phyloP scores from a whole-genome alignment of 805 yeast genomes.

The Starmerella tilneyi region DNA sequence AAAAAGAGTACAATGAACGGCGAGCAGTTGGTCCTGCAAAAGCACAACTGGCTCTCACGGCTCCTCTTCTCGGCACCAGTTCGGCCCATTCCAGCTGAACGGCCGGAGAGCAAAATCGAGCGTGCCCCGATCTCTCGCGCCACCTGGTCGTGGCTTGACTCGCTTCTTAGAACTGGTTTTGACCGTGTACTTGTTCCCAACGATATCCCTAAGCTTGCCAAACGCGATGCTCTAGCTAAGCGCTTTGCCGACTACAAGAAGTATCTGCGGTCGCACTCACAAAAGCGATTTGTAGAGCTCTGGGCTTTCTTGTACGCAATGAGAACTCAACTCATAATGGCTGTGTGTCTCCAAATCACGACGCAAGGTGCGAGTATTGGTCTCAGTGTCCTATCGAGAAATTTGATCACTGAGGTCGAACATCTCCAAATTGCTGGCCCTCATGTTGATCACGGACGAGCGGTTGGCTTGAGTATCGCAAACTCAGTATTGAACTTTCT shows the following conservation, averaged over 20 bases:
- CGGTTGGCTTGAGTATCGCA: constrained; percentile 69
- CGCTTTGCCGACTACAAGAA: constrained; percentile 8
- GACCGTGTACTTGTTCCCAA: constrained; percentile 18
- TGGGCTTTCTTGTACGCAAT: constrained; percentile 19
- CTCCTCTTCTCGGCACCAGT: background rate
- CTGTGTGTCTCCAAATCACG: background rate
- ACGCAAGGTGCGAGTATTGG: constrained; percentile 12
- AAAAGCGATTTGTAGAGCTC: constrained; percentile 3
- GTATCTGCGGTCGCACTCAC: constrained; percentile 9
- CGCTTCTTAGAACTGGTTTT: constrained; percentile 34
- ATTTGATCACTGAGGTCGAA: constrained; percentile 12
- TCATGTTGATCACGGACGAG: constrained; percentile 35
- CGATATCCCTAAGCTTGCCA: constrained; percentile 17
- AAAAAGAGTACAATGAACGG: no score
- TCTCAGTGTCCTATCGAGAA: constrained; percentile 15
- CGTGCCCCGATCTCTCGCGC: constrained; percentile 33
- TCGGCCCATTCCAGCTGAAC: constrained; percentile 21
- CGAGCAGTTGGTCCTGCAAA: background rate
- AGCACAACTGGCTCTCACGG: constrained; percentile 1
- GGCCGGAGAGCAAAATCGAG: constrained; percentile 15
- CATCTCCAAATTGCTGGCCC: background rate
- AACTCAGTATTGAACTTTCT: constrained; percentile 45
- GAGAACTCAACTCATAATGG: constrained; percentile 7
- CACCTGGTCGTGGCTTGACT: constrained; percentile 45
- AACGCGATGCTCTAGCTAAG: constrained; percentile 8